A percentile compares a stretch with the other conserved stretches of the same genome.
These are phyloP conservation scores for Yamadazyma membranifaciens DNA, from an alignment of 1,139 yeast genomes.

Conservation along the genomic window DNA sequence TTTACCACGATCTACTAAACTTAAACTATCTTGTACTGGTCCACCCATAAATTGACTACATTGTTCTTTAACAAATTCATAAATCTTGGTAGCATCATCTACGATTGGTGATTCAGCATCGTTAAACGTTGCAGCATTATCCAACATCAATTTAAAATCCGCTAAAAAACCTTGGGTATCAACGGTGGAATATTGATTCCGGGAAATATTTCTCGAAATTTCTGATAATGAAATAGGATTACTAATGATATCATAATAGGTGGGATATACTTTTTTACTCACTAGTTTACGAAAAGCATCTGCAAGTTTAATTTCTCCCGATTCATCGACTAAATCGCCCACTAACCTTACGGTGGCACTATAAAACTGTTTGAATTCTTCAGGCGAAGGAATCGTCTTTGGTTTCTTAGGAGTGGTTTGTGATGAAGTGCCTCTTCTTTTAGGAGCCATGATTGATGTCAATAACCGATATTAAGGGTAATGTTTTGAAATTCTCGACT, in stretches of 20 bases:
- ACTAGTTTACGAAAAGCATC: constrained; percentile 69
- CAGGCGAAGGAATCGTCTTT: constrained; percentile 16
- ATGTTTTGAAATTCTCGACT: constrained; percentile 1
- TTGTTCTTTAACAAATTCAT: constrained; percentile 43
- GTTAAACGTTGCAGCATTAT: constrained; percentile 63
- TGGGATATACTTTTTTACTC: constrained; percentile 73
- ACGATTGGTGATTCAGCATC: constrained; percentile 64
- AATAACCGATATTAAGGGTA: too few species aligned
- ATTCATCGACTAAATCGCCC: constrained; percentile 29
- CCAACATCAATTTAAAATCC: constrained; percentile 56
- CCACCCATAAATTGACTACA: constrained; percentile 26
- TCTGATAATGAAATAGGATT: constrained; percentile 71
- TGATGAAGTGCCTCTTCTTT: constrained; percentile 18
- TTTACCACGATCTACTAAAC: constrained; percentile 19
- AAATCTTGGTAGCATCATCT: constrained; percentile 46
- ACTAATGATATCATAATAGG: constrained; percentile 66
- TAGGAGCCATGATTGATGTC: constrained; percentile 22
- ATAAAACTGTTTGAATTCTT: constrained; percentile 27
- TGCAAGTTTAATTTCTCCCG: constrained; percentile 34
- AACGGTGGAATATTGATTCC: constrained; percentile 28
- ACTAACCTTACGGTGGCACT: constrained; percentile 25
- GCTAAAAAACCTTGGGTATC: constrained; percentile 42
- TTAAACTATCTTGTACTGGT: not conserved
- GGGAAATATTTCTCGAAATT: constrained; percentile 47
- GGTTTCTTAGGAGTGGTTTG: constrained; percentile 10